A percentile compares a stretch with the other conserved stretches of the same genome.
These are phyloP conservation scores for Hevea brasiliensis DNA, from an alignment of 345 rosid species.

Conservation along the genomic window DNA sequence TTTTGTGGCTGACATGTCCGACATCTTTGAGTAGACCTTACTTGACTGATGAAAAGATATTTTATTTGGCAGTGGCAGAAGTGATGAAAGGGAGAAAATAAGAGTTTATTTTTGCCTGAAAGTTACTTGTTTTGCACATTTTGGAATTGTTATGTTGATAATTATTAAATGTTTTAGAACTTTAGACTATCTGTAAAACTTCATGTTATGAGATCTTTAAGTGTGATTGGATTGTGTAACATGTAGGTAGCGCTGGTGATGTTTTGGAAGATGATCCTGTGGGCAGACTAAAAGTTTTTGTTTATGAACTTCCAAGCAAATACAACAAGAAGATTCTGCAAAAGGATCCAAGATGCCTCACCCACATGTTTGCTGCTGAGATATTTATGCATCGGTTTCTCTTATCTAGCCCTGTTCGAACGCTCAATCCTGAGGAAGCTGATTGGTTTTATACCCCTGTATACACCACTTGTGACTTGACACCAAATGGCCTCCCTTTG, in stretches of 20 bases:
- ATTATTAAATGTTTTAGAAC: neutral
- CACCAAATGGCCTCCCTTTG: slow-evolving; percentile 37
- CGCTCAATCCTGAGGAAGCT: slow-evolving; percentile 32
- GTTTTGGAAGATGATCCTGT: slow-evolving; percentile 38
- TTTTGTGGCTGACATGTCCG: neutral
- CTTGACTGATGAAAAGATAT: neutral
- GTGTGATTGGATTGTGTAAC: neutral
- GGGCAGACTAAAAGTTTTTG: slow-evolving; percentile 37
- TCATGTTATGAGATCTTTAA: neutral
- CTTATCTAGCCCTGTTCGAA: slow-evolving; percentile 34
- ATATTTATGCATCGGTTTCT: slow-evolving; percentile 39
- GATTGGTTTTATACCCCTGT: slow-evolving; percentile 41
- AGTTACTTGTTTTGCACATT: neutral
- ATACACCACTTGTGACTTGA: slow-evolving; percentile 38
- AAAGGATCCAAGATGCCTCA: slow-evolving; percentile 35
- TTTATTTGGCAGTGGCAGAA: neutral
- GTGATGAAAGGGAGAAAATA: neutral
- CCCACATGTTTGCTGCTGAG: slow-evolving; percentile 41
- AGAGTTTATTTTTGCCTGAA: slow-evolving; percentile 1
- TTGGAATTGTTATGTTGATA: neutral
- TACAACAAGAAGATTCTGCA: slow-evolving; percentile 37
- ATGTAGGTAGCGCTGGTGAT: slow-evolving; percentile 40
- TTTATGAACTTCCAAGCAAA: slow-evolving; percentile 40
- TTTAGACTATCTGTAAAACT: neutral
- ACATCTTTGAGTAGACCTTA: neutral